These are phyloP conservation scores for Gardenia jasminoides DNA, from an alignment of 257 asterid genomes.

Conservation along the genomic window DNA sequence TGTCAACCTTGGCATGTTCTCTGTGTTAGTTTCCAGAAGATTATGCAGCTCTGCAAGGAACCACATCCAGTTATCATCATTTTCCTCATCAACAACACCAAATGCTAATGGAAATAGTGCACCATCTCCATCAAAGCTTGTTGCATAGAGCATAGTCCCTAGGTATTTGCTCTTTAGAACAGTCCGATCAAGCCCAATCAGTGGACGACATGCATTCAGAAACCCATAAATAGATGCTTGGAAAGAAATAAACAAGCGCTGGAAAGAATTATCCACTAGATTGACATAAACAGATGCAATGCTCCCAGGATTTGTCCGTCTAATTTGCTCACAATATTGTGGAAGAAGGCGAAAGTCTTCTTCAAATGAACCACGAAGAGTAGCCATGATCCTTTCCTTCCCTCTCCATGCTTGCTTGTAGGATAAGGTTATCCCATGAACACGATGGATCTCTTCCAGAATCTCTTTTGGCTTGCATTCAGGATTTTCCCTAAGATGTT, in stretches of 20 bases:
- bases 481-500: constrained; percentile 57
- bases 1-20: constrained; percentile 71
- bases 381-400: constrained; percentile 61
- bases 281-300: constrained; percentile 56
- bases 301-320: constrained; percentile 66
- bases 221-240: constrained; percentile 70
- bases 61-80: constrained; percentile 73
- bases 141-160: constrained; percentile 62
- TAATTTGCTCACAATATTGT: constrained; percentile 61
- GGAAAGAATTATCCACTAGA: constrained; percentile 55
- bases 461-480: constrained; percentile 67
- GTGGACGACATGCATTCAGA: constrained; percentile 60
- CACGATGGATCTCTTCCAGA: constrained; percentile 67
- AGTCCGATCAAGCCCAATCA: constrained; percentile 58
- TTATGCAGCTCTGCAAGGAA: constrained; percentile 58
- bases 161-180: constrained; percentile 57
- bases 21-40: constrained; percentile 60
- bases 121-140: constrained; percentile 75
- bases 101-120: constrained; percentile 65
- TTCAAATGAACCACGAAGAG: constrained; percentile 59
- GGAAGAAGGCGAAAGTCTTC: constrained; percentile 69
- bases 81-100: constrained; percentile 72
- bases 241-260: constrained; percentile 58
- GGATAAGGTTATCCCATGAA: constrained; percentile 64
- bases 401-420: constrained; percentile 86